Evolutionary conservation across 257 asterid species (phyloP).

Genomic region (Galeopsis tetrahit): DNA sequence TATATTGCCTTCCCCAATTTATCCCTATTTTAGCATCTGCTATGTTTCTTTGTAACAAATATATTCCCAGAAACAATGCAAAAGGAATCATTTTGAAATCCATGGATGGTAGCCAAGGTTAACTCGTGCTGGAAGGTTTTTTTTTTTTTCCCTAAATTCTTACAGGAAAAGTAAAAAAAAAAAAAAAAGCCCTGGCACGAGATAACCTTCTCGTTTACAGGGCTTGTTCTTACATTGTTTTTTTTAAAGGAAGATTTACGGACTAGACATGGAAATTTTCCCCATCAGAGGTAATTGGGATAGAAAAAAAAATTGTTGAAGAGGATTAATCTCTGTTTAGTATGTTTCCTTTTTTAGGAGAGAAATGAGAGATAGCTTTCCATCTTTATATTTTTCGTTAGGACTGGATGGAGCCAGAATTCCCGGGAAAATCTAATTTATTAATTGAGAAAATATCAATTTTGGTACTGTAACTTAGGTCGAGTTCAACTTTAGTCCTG

Average conservation of each 20-base stretch:
- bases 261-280: too few species aligned
- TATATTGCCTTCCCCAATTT: conserved; percentile 33
- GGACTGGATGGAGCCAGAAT: background rate
- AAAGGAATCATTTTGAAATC: background rate
- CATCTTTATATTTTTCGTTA: background rate
- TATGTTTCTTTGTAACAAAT: background rate
- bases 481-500: too few species aligned
- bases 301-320: too few species aligned
- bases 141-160: too few species aligned
- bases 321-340: background rate
- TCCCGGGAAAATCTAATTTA: background rate
- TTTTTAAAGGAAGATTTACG: too few species aligned
- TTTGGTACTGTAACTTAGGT: background rate
- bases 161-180: too few species aligned
- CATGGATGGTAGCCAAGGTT: too few species aligned
- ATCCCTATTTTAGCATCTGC: conserved; percentile 32
- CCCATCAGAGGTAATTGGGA: too few species aligned
- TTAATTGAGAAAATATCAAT: background rate
- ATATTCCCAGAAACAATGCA: background rate
- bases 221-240: too few species aligned
- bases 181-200: too few species aligned
- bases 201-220: too few species aligned
- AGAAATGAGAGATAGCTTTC: background rate
- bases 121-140: too few species aligned
- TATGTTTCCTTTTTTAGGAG: background rate